Conservation (phyloP, 2,329 filamentous ascomycete genomes). For the Diplocarpon mali region DNA sequence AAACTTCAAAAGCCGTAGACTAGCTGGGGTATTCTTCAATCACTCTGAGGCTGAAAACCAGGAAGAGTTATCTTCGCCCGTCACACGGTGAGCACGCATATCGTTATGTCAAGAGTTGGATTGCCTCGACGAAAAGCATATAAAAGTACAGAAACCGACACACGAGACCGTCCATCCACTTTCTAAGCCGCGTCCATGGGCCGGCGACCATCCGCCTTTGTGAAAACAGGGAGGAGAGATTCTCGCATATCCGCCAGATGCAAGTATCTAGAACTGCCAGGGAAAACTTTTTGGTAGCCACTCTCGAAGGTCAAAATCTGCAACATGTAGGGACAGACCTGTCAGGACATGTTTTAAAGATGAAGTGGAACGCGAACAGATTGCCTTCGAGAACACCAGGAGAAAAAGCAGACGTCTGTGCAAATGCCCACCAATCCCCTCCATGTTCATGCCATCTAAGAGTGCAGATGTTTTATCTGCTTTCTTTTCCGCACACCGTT, state of each 20-base stretch:
- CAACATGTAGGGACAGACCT: conserved; percentile 1
- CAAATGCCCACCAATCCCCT: conserved; percentile 12
- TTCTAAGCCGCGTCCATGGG: conserved; percentile 9
- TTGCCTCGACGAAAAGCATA: conserved; percentile 14
- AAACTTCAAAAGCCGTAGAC: too few species aligned
- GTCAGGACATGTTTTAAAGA: conserved; percentile 3
- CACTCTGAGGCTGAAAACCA: neutral
- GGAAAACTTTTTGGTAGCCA: conserved; percentile 15
- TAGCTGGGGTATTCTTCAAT: neutral
- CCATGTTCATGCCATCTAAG: conserved; percentile 21
- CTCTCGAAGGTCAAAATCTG: conserved; percentile 4
- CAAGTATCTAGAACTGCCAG: neutral
- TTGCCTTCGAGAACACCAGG: conserved; percentile 3
- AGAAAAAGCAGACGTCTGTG: conserved; percentile 13
- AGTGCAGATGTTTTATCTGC: conserved; percentile 5
- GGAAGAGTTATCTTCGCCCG: neutral
- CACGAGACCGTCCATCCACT: conserved; percentile 10
- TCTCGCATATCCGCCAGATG: too few species aligned
- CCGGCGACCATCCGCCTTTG: neutral
- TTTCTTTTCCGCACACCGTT: conserved; percentile 9
- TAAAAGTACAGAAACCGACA: conserved; percentile 21
- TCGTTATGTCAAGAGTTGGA: conserved; percentile 8
- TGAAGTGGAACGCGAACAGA: neutral
- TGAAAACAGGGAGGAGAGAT: too few species aligned
- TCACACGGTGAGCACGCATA: neutral